Evolutionary conservation across 1,284 basidiomycete species (phyloP).

Genomic region (Microbotryum lychnidis-dioicae): DNA sequence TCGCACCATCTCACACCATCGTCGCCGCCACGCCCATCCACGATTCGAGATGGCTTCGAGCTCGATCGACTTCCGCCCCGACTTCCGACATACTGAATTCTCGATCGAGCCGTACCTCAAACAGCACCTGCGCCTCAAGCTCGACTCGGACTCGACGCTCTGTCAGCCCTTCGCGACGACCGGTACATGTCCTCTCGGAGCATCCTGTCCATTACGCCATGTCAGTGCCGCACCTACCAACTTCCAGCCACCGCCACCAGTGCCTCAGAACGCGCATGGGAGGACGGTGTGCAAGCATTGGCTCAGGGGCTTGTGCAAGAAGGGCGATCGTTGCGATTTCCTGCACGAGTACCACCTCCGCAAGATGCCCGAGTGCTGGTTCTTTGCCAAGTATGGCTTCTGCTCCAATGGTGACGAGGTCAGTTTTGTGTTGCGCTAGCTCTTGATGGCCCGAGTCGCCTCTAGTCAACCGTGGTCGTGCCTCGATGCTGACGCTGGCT

Average conservation of each 20-base stretch:
- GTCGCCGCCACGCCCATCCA: neutral
- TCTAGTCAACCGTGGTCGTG: neutral
- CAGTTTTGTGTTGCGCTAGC: neutral
- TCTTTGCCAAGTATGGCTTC: constrained; percentile 96
- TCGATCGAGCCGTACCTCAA: constrained; percentile 77
- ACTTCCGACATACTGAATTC: constrained; percentile 90
- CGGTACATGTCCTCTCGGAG: constrained; percentile 77
- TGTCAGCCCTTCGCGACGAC: constrained; percentile 71
- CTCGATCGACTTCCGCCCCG: constrained; percentile 46
- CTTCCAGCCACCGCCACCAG: constrained; percentile 73
- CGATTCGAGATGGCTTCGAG: constrained; percentile 1
- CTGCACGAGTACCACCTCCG: constrained; percentile 97
- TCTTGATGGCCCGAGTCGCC: neutral
- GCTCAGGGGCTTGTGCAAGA: constrained; percentile 96
- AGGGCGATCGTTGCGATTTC: constrained; percentile 96
- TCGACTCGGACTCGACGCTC: constrained; percentile 91
- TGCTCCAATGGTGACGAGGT: constrained; percentile 90
- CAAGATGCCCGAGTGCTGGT: constrained; percentile 99
- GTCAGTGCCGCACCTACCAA: constrained; percentile 67
- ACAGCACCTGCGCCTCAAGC: constrained; percentile 70
- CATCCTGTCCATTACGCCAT: constrained; percentile 80
- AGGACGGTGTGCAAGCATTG: constrained; percentile 94
- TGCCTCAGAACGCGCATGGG: constrained; percentile 65
- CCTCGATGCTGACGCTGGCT: neutral
- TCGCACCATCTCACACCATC: too few species aligned